Base-by-base conservation (phyloP, 2,329 filamentous ascomycete genomes). In the Aspergillus neotritici region DNA sequence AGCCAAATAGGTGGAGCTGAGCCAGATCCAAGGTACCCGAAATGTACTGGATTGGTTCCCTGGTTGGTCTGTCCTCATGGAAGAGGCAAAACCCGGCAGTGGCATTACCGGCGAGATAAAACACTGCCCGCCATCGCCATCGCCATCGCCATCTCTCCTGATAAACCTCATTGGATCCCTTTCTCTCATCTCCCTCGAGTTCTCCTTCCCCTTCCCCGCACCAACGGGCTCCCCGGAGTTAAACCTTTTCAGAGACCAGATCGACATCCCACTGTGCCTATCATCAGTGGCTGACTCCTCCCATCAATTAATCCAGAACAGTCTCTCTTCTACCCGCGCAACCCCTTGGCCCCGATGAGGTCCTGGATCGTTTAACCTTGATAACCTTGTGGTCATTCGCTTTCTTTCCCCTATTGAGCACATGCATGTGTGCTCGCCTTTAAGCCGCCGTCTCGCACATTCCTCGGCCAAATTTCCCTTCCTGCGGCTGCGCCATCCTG, bases 391-490 rank as follows among this genome's bases (percentile, higher is more conserved):
- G 38, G 25, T 37, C 34, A 37, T 38, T 47, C 39, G 34, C 34
- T 45, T 33, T 36, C 32, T 14, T 25, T 25, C 7, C 21, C 21
- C 4, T 8, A 42, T 36, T 14, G 38, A 52, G 60, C 64, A 63
- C 57, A 68, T 68, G 65, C 64, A 55, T 56, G 54, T 58, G 52
- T 50, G 58, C 46, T 51, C 46, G 25, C 45, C 53, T 17, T 37
- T 60, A 37, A 52, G 57, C 48, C 62, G 56, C 50, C 58, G 61
- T 53, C 55, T 62, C 49, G 43, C 60, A 41, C 44, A 52, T 46
- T 54, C 60, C 55, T 61, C 63, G 57, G 59, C 57, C 53, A 57
- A 56, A 36, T 44, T 43, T n/a, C 41, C 21, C 21, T 25, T 54
- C 25, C 40, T 17, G 21, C 37, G 44, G 33, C 40, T 47, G 39